Evolutionary conservation across 1,284 basidiomycete species (phyloP).

Genomic region (Schizophyllum amplum): DNA sequence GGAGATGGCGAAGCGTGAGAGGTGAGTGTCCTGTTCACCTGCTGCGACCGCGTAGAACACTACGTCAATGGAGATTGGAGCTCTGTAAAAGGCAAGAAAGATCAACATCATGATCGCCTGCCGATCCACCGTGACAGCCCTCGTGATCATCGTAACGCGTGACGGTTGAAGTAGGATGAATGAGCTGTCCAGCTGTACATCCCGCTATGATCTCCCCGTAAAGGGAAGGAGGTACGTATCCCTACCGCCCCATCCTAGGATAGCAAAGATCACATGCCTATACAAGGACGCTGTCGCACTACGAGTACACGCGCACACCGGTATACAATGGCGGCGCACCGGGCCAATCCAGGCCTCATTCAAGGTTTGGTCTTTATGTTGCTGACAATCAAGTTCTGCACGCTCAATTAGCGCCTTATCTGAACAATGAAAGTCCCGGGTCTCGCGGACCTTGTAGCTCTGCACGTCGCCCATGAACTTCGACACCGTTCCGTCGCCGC

Average conservation of each 20-base stretch:
- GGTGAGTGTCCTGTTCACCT: background rate
- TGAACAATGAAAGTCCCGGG: background rate
- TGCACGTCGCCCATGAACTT: constrained; percentile 91
- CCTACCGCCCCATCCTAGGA: too few species aligned
- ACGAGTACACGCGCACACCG: too few species aligned
- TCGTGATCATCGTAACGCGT: background rate
- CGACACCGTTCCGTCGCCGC: constrained; percentile 74
- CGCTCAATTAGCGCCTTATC: background rate
- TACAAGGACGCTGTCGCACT: too few species aligned
- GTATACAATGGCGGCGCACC: background rate
- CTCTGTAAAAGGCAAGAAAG: background rate
- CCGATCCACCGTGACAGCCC: background rate
- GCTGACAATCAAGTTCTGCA: constrained; percentile 70
- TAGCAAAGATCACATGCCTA: too few species aligned
- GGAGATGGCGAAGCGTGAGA: background rate
- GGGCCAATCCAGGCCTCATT: constrained; percentile 5
- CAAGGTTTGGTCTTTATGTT: constrained; percentile 64
- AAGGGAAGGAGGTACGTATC: too few species aligned
- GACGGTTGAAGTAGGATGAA: background rate
- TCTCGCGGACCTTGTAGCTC: constrained; percentile 71
- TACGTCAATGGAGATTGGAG: background rate
- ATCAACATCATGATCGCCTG: background rate
- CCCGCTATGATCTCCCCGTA: too few species aligned
- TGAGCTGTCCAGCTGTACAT: too few species aligned
- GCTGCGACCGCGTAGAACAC: too few species aligned